Evolutionary conservation across 768 basidiomycete species (phyloP), one percentile per base, ranked within the genome.

Genomic region (Strobilomyces dryophilus): DNA sequence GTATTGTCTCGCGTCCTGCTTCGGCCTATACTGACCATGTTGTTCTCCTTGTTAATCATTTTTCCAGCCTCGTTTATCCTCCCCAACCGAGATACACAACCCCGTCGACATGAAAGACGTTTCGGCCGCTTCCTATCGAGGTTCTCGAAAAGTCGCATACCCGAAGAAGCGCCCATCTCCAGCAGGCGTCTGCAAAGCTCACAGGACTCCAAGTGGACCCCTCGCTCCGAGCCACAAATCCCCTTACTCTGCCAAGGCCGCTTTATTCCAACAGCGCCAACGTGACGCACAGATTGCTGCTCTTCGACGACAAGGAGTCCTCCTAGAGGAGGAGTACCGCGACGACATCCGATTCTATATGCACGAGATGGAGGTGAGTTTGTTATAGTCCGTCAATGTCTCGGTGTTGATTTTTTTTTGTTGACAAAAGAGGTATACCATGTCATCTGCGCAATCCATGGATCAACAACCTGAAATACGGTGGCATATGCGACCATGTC

Each of bases 401-500:
- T 21, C 37, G 24, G 29, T 59, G 21, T 49, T 58, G 53, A 61
- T 47, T n/a, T 47, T 47, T 45, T 11, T n/a, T n/a, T n/a, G n/a
- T n/a, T n/a, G n/a, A n/a, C n/a, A 52, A 53, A 29, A 95, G 94
- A 81, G 79, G 53, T 82, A 71, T 63, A 98, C 95, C 35, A 88
- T 91, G 82, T 89, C 89, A 27, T 93, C 88, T n/a, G 84, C 87
- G 35, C 82, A 93, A 58, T 92, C 93, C 47, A 99, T 99, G 92
- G 97, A 99, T 70, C 92, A 95, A 74, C 97, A 99, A 68, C 95
- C 97, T 32, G 97, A 99, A 73, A 93, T 99, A 66, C 81, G 88
- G 63, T 98, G 97, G 97, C 92, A 95, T 73, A 99, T 99, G 97
- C 92, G 97, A 35, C 92, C 92, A 32, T 95, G 91, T 76, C 85